These are phyloP conservation scores for Lithospermum erythrorhizon DNA, from an alignment of 257 asterid species.

Conservation along the genomic window DNA sequence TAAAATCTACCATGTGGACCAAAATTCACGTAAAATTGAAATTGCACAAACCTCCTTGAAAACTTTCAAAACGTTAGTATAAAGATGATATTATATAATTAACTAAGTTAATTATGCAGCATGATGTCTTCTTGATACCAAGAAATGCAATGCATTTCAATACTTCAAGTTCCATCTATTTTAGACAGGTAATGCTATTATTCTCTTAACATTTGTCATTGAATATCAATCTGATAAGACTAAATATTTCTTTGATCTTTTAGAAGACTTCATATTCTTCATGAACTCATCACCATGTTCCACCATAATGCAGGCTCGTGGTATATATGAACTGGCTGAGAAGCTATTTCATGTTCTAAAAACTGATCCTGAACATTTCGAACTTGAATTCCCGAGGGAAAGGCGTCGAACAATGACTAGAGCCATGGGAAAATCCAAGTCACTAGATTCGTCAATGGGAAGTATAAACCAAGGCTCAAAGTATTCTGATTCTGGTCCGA, in stretches of 20 bases:
- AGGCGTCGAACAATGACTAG: constrained; percentile 65
- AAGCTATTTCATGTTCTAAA: constrained; percentile 59
- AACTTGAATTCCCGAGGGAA: constrained; percentile 43
- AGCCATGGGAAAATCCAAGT: constrained; percentile 25
- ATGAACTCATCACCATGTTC: constrained; percentile 1
- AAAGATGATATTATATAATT: background rate
- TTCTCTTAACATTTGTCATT: background rate
- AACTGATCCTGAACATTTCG: constrained; percentile 52
- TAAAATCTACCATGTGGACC: no score
- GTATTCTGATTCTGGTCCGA: constrained; percentile 13
- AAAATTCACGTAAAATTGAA: no score
- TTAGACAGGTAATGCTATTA: constrained; percentile 46
- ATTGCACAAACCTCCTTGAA: no score
- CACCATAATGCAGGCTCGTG: constrained; percentile 48
- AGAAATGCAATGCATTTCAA: constrained; percentile 89
- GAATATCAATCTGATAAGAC: background rate
- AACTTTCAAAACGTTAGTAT: no score
- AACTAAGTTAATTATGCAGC: constrained; percentile 35
- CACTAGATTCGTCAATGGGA: constrained; percentile 4
- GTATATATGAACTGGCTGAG: constrained; percentile 63
- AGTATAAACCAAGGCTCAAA: constrained; percentile 6
- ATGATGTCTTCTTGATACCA: constrained; percentile 69
- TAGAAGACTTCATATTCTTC: background rate
- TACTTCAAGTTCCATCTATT: constrained; percentile 51
- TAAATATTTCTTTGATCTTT: background rate